Conservation (phyloP, 345 rosid genomes). For the Clausena lansium region DNA sequence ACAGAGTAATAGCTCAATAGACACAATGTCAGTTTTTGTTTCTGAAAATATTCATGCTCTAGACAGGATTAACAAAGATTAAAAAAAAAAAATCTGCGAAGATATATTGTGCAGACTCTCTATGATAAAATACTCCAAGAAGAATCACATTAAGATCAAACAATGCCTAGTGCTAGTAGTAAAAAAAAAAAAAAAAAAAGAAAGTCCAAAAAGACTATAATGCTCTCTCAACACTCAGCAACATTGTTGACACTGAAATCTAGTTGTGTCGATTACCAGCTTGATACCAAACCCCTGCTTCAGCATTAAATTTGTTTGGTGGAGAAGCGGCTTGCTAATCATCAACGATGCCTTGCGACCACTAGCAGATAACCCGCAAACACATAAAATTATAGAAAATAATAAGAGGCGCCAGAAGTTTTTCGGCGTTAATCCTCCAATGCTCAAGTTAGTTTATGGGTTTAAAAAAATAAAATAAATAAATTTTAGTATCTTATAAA, state of each 20-base stretch:
- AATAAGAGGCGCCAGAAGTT: too few relatives aligned
- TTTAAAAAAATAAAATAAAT: too few relatives aligned
- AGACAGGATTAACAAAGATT: neutral
- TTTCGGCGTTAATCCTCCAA: too few relatives aligned
- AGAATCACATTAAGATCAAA: neutral
- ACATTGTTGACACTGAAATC: neutral
- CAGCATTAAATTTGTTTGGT: too few relatives aligned
- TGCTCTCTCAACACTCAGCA: conserved; percentile 20
- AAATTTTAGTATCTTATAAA: too few relatives aligned
- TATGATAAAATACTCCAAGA: neutral
- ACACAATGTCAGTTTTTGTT: neutral
- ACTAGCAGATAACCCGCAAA: too few relatives aligned
- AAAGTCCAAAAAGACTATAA: conserved; percentile 8
- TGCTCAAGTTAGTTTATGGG: too few relatives aligned
- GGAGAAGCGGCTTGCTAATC: too few relatives aligned
- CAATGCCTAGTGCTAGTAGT: conserved; percentile 24
- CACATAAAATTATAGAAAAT: too few relatives aligned
- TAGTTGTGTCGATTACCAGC: too few relatives aligned
- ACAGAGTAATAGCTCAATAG: neutral
- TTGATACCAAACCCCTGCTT: too few relatives aligned
- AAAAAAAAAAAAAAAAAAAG: neutral
- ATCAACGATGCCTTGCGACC: too few relatives aligned
- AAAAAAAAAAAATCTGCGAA: neutral
- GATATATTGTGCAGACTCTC: neutral
- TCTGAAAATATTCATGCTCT: neutral